Evolutionary conservation across 2,329 filamentous ascomycete species (phyloP).

Genomic region (Cladosporium sp.): DNA sequence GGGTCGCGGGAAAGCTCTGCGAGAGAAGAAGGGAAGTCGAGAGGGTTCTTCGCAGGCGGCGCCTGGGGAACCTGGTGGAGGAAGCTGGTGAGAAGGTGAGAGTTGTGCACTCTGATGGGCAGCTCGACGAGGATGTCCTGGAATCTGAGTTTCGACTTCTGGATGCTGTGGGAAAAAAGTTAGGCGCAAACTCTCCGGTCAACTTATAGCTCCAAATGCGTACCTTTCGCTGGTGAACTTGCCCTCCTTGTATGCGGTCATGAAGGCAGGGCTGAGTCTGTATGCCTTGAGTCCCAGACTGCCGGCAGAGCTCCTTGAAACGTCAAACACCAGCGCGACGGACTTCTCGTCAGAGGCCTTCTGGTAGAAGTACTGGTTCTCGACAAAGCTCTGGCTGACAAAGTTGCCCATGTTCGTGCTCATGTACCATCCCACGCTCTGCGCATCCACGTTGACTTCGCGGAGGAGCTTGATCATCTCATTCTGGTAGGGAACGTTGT

Average conservation of each 20-base stretch:
- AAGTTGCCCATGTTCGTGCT: conserved; percentile 99
- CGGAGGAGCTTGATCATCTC: conserved; percentile 97
- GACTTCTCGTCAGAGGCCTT: conserved; percentile 75
- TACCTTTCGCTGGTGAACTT: conserved; percentile 97
- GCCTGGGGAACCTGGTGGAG: conserved; percentile 83
- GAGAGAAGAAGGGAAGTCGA: conserved; percentile 73
- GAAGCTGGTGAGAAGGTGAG: conserved; percentile 90
- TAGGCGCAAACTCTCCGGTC: conserved; percentile 18
- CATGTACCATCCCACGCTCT: conserved; percentile 97
- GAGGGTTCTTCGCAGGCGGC: conserved; percentile 52
- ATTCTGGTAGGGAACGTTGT: conserved; percentile 80
- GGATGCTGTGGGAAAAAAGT: conserved; percentile 56
- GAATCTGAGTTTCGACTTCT: conserved; percentile 90
- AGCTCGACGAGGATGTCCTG: conserved; percentile 90
- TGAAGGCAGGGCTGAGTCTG: conserved; percentile 79
- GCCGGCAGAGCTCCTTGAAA: conserved; percentile 90
- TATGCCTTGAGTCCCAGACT: conserved; percentile 86
- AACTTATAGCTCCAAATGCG: conserved; percentile 29
- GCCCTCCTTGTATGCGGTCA: conserved; percentile 88
- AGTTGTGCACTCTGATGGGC: conserved; percentile 89
- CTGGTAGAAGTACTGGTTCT: conserved; percentile 98
- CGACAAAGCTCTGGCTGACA: conserved; percentile 87
- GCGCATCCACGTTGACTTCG: conserved; percentile 97
- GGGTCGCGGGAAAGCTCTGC: conserved; percentile 67
- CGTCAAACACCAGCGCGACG: conserved; percentile 87